These are phyloP conservation scores for Globisporangium lucens DNA, from an alignment of 352 stramenopile genomes.

Conservation along the genomic window DNA sequence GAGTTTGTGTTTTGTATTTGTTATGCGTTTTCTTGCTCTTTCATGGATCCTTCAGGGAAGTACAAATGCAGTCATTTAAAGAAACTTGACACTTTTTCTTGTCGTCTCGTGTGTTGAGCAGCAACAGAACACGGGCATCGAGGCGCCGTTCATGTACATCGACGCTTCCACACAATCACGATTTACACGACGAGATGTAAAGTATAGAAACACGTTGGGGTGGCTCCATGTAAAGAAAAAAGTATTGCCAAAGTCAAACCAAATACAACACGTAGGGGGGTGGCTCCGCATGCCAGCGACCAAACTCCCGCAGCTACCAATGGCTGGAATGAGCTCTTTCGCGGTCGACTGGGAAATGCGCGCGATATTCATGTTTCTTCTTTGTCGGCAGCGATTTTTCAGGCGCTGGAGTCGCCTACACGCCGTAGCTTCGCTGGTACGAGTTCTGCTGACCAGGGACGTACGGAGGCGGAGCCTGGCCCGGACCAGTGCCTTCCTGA, in stretches of 20 bases:
- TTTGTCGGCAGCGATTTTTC: neutral
- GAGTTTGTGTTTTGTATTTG: conserved; percentile 17
- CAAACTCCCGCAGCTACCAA: conserved; percentile 17
- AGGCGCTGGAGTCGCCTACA: conserved; percentile 31
- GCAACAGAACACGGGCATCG: conserved; percentile 73
- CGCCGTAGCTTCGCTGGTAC: conserved; percentile 86
- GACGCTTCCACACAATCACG: conserved; percentile 11
- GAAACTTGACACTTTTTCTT: conserved; percentile 8
- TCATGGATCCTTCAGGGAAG: conserved; percentile 4
- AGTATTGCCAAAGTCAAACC: conserved; percentile 16
- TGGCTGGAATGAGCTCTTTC: conserved; percentile 9
- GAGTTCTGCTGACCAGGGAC: conserved; percentile 88
- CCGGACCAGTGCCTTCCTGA: conserved; percentile 46
- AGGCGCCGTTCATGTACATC: conserved; percentile 76
- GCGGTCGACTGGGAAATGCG: neutral
- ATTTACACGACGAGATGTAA: conserved; percentile 1
- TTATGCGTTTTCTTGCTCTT: conserved; percentile 16
- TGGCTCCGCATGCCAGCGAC: neutral
- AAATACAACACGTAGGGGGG: conserved; percentile 10
- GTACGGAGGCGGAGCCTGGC: conserved; percentile 73
- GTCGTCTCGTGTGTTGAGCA: conserved; percentile 14
- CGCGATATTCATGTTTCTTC: conserved; percentile 11
- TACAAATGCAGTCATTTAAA: neutral
- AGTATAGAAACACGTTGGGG: conserved; percentile 10
- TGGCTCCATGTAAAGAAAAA: conserved; percentile 11